These are phyloP conservation scores for Myxozyma neotropica DNA, from an alignment of 805 yeast species.

Conservation along the genomic window DNA sequence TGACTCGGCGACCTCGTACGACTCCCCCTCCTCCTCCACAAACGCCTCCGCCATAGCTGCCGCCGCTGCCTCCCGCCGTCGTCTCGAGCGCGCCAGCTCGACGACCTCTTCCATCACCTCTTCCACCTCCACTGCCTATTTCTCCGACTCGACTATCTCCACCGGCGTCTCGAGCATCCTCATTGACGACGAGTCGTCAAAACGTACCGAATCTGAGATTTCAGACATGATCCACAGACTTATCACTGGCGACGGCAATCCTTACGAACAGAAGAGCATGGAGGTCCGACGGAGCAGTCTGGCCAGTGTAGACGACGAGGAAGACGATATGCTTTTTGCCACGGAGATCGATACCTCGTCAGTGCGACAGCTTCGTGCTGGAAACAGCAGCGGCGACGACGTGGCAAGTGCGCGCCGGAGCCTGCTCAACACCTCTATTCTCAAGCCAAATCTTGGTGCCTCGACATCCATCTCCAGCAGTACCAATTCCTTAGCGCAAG, in stretches of 20 bases:
- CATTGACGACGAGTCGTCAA: conserved; percentile 20
- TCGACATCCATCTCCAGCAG: background rate
- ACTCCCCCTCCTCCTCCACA: conserved; percentile 7
- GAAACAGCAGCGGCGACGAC: background rate
- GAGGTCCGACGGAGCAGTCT: conserved; percentile 16
- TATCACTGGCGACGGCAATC: conserved; percentile 26
- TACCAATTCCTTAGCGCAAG: too few species aligned
- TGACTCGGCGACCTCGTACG: background rate
- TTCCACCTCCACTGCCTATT: conserved; percentile 24
- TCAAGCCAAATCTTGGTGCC: conserved; percentile 7
- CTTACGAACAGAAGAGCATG: conserved; percentile 12
- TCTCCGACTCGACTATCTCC: conserved; percentile 21
- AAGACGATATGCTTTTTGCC: conserved; percentile 29
- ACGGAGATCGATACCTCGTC: conserved; percentile 13
- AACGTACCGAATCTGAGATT: conserved; percentile 25
- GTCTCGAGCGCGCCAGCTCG: conserved; percentile 28
- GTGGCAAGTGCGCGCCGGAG: background rate
- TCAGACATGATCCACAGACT: conserved; percentile 34
- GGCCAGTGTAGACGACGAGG: conserved; percentile 25
- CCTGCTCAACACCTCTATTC: conserved; percentile 6
- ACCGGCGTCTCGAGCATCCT: conserved; percentile 28
- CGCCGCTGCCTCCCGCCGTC: conserved; percentile 25
- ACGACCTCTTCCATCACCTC: conserved; percentile 25
- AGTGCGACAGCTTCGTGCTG: conserved; percentile 14
- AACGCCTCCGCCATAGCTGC: conserved; percentile 20